Percentiles rank a stretch among this genome's conserved stretches.
phyloP scores from a whole-genome alignment of 441 rosid species.

The Corymbia calophylla region DNA sequence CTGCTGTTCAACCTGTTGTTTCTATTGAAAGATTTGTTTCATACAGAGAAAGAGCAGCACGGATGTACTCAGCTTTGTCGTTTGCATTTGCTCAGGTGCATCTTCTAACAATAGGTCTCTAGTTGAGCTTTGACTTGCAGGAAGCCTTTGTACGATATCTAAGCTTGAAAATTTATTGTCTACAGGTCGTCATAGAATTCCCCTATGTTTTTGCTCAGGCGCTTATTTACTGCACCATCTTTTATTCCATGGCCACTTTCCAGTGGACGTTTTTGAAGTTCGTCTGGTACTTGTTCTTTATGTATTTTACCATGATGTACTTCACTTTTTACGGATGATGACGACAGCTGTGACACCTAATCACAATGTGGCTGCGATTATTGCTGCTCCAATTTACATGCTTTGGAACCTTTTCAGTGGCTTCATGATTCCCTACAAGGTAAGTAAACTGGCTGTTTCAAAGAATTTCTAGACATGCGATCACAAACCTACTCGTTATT shows the following conservation, averaged over 20 bases:
- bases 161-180: not conserved
- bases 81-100: constrained; percentile 95
- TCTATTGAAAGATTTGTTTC: constrained; percentile 93
- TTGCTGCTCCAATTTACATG: constrained; percentile 96
- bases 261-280: constrained; percentile 82
- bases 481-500: not conserved
- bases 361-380: constrained; percentile 85
- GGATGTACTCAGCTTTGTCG: constrained; percentile 91
- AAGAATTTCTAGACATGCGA: not conserved
- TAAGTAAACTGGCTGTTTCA: constrained; percentile 13
- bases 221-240: constrained; percentile 56
- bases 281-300: constrained; percentile 88
- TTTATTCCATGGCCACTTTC: constrained; percentile 90
- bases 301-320: constrained; percentile 87
- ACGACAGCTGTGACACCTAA: constrained; percentile 95
- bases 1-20: constrained; percentile 93
- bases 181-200: constrained; percentile 88
- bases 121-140: not conserved
- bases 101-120: not conserved
- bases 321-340: constrained; percentile 99
- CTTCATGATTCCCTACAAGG: constrained; percentile 95
- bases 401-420: constrained; percentile 99
- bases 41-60: constrained; percentile 91
- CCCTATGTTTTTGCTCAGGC: constrained; percentile 87
- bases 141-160: not conserved